phyloP scores from a whole-genome alignment of 2,329 filamentous ascomycete species.

The Microcyclospora pomicola region DNA sequence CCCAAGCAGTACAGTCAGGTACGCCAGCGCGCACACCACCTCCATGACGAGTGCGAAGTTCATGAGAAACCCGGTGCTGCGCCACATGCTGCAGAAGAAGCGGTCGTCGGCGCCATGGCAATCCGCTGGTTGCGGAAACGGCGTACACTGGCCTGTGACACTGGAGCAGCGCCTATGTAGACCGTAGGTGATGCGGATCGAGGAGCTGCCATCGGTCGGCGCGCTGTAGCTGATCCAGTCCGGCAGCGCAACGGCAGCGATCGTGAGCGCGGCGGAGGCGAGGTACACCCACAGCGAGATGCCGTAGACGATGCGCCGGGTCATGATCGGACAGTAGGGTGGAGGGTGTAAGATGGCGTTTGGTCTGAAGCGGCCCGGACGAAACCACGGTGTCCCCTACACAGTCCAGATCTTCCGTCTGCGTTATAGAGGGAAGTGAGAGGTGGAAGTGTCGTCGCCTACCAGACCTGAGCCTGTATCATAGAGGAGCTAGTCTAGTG shows the following conservation, averaged over 20 bases:
- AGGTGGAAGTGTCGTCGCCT: no score
- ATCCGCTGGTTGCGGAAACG: slow-evolving; percentile 54
- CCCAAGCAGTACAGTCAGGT: slow-evolving; percentile 61
- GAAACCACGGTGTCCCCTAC: no score
- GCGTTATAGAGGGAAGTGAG: no score
- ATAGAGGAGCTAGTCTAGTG: no score
- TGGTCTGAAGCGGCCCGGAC: no score
- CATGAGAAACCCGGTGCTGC: slow-evolving; percentile 75
- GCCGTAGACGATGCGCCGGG: slow-evolving; percentile 35
- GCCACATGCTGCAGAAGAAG: slow-evolving; percentile 86
- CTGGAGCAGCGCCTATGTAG: slow-evolving; percentile 71
- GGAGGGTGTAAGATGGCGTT: not conserved
- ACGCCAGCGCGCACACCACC: slow-evolving; percentile 66
- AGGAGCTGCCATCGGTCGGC: slow-evolving; percentile 21
- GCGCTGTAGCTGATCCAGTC: slow-evolving; percentile 51
- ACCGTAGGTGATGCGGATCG: slow-evolving; percentile 55
- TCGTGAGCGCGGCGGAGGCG: slow-evolving; percentile 53
- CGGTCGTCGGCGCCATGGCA: slow-evolving; percentile 49
- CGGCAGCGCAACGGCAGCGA: slow-evolving; percentile 54
- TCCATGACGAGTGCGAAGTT: slow-evolving; percentile 72
- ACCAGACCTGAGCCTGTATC: no score
- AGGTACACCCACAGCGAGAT: slow-evolving; percentile 34
- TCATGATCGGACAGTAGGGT: slow-evolving; percentile 26
- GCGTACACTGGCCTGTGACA: slow-evolving; percentile 46
- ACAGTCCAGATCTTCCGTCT: no score